These are phyloP conservation scores for Kuraishia cidri DNA, from an alignment of 805 yeast genomes.

Conservation along the genomic window DNA sequence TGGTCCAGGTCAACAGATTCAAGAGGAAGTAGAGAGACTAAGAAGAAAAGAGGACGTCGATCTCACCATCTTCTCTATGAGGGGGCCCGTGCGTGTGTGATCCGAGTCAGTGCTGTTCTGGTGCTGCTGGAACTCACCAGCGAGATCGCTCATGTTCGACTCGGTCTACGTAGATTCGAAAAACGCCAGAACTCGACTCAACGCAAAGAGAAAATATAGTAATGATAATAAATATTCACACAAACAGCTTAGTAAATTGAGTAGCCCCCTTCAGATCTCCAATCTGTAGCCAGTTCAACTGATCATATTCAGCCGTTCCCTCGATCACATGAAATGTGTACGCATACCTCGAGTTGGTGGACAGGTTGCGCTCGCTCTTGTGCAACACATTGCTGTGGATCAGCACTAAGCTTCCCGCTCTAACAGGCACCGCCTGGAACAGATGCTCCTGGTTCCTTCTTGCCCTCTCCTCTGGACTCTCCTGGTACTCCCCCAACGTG, in stretches of 20 bases:
- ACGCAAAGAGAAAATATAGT: too few species aligned
- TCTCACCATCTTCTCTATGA: too few species aligned
- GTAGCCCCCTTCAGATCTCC: too few species aligned
- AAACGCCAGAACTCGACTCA: too few species aligned
- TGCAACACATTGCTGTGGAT: constrained; percentile 69
- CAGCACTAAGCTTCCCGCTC: constrained; percentile 63
- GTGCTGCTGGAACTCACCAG: constrained; percentile 86
- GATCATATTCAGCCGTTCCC: constrained; percentile 53
- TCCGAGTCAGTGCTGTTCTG: constrained; percentile 77
- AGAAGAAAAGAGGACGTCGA: too few species aligned
- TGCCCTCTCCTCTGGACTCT: constrained; percentile 14
- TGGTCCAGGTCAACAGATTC: too few species aligned
- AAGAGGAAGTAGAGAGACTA: too few species aligned
- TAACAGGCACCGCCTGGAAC: constrained; percentile 48
- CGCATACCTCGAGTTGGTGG: constrained; percentile 55
- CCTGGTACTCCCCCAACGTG: constrained; percentile 10
- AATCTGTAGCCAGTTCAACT: constrained; percentile 71
- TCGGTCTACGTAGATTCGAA: constrained; percentile 93
- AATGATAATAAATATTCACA: too few species aligned
- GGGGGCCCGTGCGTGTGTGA: too few species aligned
- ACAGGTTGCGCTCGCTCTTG: constrained; percentile 53
- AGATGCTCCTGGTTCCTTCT: constrained; percentile 25
- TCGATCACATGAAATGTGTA: constrained; percentile 78
- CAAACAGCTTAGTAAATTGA: too few species aligned
- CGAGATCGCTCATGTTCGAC: constrained; percentile 82